A percentile compares a stretch with the other conserved stretches of the same genome.
These are phyloP conservation scores for Gynostemma pentaphyllum DNA, from an alignment of 306 rosid genomes.

Conservation along the genomic window DNA sequence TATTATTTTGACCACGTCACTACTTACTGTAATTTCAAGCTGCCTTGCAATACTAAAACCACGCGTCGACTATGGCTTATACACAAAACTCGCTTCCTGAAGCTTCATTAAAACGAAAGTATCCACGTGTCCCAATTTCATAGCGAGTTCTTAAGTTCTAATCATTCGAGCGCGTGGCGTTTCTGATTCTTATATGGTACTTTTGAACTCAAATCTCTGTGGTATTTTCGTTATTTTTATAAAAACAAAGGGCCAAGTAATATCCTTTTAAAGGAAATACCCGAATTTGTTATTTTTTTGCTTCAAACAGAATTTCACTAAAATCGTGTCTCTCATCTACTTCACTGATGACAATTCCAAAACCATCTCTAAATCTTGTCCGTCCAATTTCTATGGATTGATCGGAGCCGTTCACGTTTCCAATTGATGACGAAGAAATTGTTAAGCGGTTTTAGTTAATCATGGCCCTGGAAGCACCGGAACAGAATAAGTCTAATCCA, in stretches of 20 bases:
- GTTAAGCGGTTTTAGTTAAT: background rate
- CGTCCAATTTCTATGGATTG: background rate
- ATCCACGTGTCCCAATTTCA: background rate
- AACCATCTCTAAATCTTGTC: slow-evolving; percentile 4
- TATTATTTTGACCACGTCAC: slow-evolving; percentile 19
- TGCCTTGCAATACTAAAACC: too few relatives aligned
- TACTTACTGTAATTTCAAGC: background rate
- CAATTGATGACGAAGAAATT: background rate
- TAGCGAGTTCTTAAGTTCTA: background rate
- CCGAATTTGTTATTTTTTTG: slow-evolving; percentile 2
- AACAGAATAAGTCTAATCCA: slow-evolving; percentile 12
- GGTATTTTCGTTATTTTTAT: slow-evolving; percentile 11
- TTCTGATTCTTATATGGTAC: slow-evolving; percentile 12
- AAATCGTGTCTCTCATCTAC: slow-evolving; percentile 9
- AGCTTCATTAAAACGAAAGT: background rate
- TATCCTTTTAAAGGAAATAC: background rate
- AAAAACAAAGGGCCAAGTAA: background rate
- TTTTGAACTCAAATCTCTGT: slow-evolving; percentile 9
- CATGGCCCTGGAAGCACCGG: background rate
- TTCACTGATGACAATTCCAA: background rate
- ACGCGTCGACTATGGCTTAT: background rate
- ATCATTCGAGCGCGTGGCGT: background rate
- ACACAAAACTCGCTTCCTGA: background rate
- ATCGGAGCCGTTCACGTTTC: slow-evolving; percentile 7
- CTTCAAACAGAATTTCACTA: background rate